These are phyloP conservation scores for Breviolum minutum DNA, from an alignment of 73 alveolate species.

Conservation along the genomic window DNA sequence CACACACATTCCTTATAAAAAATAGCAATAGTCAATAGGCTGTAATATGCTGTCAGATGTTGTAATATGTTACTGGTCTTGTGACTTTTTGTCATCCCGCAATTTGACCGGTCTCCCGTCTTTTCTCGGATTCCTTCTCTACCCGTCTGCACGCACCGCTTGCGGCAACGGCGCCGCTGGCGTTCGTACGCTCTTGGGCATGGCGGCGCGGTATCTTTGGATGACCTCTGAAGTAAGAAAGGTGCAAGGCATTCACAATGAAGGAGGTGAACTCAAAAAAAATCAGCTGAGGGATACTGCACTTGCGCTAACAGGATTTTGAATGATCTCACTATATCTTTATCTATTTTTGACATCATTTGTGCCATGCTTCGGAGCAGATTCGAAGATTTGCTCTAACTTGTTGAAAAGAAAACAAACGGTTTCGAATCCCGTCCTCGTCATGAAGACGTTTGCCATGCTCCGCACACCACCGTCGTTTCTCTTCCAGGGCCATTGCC, in stretches of 20 bases:
- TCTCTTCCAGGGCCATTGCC: conserved; percentile 49
- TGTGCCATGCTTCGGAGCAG: background rate
- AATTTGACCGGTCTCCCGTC: no score
- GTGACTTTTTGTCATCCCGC: no score
- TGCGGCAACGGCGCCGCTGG: background rate
- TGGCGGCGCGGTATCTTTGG: conserved; percentile 82
- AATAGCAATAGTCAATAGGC: no score
- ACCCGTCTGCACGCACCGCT: background rate
- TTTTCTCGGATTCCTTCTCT: no score
- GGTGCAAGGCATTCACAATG: no score
- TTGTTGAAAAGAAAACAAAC: no score
- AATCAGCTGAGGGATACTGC: no score
- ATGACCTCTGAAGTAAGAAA: conserved; percentile 21
- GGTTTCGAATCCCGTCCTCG: conserved; percentile 21
- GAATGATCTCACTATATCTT: background rate
- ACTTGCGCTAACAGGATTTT: background rate
- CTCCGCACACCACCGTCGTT: conserved; percentile 88
- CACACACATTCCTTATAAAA: no score
- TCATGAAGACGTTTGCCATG: conserved; percentile 71
- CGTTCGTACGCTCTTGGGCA: conserved; percentile 94
- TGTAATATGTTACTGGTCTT: no score
- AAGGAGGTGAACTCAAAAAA: no score
- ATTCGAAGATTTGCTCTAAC: no score
- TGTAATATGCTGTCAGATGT: no score
- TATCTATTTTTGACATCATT: background rate